Evolutionary conservation across 257 asterid genomes (phyloP).

Genomic region (Solanum piurae): DNA sequence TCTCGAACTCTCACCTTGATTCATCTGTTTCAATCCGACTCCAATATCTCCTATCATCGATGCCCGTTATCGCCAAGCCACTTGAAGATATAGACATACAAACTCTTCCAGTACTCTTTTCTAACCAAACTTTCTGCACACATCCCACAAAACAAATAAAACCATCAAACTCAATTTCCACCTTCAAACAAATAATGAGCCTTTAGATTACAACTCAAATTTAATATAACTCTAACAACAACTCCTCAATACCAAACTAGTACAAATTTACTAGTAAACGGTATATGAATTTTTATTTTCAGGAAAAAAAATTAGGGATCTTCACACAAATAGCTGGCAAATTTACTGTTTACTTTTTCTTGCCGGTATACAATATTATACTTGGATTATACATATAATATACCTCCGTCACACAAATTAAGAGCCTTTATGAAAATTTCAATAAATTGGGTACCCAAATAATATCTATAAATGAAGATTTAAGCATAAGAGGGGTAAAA

Average conservation of each 20-base stretch:
- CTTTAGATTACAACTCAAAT: neutral
- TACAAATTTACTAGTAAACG: neutral
- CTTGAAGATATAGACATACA: conserved; percentile 63
- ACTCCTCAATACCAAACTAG: neutral
- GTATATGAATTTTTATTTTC: neutral
- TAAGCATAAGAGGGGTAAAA: neutral
- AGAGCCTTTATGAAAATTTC: neutral
- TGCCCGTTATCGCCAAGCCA: conserved; percentile 76
- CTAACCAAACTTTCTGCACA: conserved; percentile 83
- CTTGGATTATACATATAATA: neutral
- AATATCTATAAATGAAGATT: neutral
- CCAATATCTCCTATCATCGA: conserved; percentile 93
- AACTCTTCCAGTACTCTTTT: conserved; percentile 53
- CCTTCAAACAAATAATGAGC: neutral
- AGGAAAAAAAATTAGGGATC: neutral
- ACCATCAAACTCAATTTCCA: neutral
- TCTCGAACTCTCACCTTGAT: conserved; percentile 53
- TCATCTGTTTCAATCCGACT: conserved; percentile 73
- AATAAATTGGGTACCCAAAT: neutral
- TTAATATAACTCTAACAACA: neutral
- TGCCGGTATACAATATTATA: neutral
- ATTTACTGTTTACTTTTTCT: neutral
- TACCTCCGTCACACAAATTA: neutral
- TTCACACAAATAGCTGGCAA: neutral
- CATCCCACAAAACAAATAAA: conserved; percentile 6